Conservation (phyloP, 169 alveolate species). For the Toxoplasma gondii region DNA sequence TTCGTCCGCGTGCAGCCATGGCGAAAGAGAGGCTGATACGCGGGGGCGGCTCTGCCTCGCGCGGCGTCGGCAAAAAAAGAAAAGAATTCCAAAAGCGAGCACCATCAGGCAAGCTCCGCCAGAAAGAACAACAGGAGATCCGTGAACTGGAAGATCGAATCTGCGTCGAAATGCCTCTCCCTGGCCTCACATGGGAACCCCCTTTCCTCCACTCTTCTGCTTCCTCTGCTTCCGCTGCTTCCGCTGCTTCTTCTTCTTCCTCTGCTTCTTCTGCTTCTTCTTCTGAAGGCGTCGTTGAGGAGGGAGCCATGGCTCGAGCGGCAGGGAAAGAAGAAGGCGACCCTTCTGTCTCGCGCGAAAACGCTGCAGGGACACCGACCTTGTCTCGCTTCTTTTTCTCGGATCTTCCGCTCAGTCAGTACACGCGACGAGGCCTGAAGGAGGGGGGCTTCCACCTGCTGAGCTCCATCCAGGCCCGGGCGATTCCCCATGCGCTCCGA, state of each 20-base stretch:
- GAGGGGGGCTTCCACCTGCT: conserved; percentile 84
- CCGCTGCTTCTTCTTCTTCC: neutral
- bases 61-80: neutral
- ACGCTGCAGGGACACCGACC: neutral
- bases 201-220: neutral
- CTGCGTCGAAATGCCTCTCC: conserved; percentile 62
- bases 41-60: neutral
- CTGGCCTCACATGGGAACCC: conserved; percentile 52
- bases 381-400: conserved; percentile 75
- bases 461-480: conserved; percentile 89
- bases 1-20: too few relatives aligned
- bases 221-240: neutral
- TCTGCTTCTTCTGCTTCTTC: neutral
- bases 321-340: neutral
- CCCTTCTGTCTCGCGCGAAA: neutral
- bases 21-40: too few relatives aligned
- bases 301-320: neutral
- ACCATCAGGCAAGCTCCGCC: conserved; percentile 28
- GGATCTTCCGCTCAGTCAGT: conserved; percentile 88
- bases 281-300: too few relatives aligned
- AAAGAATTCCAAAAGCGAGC: neutral
- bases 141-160: conserved; percentile 59
- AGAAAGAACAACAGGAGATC: conserved; percentile 57
- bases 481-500: conserved; percentile 90
- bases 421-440: conserved; percentile 83